These are phyloP conservation scores for Candida anglica DNA, from an alignment of 805 yeast species.

Conservation along the genomic window DNA sequence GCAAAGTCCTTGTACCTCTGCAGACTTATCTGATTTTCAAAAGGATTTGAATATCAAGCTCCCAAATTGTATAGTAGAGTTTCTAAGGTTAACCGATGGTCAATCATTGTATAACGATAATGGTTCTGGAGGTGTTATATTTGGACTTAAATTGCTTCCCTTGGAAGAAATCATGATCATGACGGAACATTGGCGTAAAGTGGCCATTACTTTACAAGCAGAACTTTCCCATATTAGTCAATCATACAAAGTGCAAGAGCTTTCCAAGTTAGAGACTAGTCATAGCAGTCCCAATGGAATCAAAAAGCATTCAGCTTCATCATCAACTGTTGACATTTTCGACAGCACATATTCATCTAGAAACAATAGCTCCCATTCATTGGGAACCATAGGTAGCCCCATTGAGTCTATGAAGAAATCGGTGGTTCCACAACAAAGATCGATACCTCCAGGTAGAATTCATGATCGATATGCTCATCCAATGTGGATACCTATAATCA, in stretches of 20 bases:
- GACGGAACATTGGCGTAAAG: conserved; percentile 82
- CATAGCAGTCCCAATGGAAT: conserved; percentile 11
- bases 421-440: conserved; percentile 45
- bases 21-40: conserved; percentile 81
- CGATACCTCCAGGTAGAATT: conserved; percentile 74
- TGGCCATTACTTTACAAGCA: conserved; percentile 41
- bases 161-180: conserved; percentile 77
- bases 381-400: conserved; percentile 2
- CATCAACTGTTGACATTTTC: conserved; percentile 1
- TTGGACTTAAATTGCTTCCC: conserved; percentile 75
- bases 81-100: conserved; percentile 83
- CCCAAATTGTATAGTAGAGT: conserved; percentile 81
- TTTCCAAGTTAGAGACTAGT: conserved; percentile 18
- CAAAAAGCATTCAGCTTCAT: conserved; percentile 4
- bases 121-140: conserved; percentile 67
- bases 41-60: conserved; percentile 68
- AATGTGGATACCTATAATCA: conserved; percentile 87
- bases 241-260: conserved; percentile 12
- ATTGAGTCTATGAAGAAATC: not conserved
- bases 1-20: conserved; percentile 71
- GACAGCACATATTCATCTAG: conserved; percentile 1
- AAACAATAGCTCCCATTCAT: conserved; percentile 9
- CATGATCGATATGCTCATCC: conserved; percentile 82
- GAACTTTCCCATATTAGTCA: conserved; percentile 19
- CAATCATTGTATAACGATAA: conserved; percentile 62